Conservation (phyloP, 495 filamentous ascomycete species). For the Astrothelium subdiscretum region DNA sequence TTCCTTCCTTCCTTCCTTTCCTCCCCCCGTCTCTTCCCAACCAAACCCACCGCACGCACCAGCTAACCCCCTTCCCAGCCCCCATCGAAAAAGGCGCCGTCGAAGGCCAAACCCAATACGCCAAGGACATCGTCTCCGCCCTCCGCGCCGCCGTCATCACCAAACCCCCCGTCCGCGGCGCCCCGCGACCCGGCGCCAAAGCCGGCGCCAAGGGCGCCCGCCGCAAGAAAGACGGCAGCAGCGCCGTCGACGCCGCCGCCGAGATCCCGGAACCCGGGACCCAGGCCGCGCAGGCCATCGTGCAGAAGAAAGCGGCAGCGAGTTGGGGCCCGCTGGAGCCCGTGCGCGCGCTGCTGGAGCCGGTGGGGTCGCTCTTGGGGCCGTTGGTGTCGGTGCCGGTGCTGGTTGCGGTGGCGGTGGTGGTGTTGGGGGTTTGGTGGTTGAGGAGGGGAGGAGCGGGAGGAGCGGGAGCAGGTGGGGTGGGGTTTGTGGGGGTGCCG, state of each 20-base stretch:
- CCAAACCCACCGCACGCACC: no score
- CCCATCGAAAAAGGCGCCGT: constrained; percentile 93
- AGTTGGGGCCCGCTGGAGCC: constrained; percentile 79
- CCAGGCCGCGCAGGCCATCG: constrained; percentile 35
- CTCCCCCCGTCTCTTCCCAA: constrained; percentile 11
- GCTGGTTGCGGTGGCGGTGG: constrained; percentile 50
- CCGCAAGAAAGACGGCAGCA: constrained; percentile 42
- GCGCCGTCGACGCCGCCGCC: constrained; percentile 25
- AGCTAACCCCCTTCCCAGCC: constrained; percentile 39
- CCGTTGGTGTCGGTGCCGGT: constrained; percentile 51
- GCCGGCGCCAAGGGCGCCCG: constrained; percentile 37
- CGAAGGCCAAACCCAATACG: constrained; percentile 75
- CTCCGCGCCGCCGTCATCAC: constrained; percentile 63
- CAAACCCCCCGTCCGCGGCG: constrained; percentile 41
- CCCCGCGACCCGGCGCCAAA: constrained; percentile 38
- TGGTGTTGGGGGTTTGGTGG: constrained; percentile 44
- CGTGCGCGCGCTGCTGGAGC: constrained; percentile 54
- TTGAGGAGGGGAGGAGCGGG: constrained; percentile 21
- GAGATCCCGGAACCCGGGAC: constrained; percentile 28
- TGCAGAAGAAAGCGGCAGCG: constrained; percentile 27
- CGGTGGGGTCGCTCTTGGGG: constrained; percentile 55
- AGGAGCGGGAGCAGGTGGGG: constrained; percentile 3
- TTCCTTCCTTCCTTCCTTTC: not conserved
- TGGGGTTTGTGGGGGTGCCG: constrained; percentile 10
- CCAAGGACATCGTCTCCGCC: constrained; percentile 58